Conservation (phyloP, 2,329 filamentous ascomycete genomes). For the Exophiala calicioides region DNA sequence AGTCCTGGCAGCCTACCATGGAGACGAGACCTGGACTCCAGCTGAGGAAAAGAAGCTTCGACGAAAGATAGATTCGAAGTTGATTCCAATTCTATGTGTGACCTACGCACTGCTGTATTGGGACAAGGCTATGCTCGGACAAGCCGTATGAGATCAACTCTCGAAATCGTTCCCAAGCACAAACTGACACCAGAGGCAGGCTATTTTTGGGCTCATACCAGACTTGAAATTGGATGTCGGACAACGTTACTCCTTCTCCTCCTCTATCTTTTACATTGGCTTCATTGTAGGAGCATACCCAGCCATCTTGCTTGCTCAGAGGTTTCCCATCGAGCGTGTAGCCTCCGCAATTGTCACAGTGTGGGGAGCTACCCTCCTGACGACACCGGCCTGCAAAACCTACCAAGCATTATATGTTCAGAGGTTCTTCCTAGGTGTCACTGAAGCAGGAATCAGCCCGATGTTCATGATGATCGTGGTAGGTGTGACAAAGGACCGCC, state of each 20-base stretch:
- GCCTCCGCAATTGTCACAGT: conserved; percentile 64
- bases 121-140: conserved; percentile 57
- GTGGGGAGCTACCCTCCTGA: conserved; percentile 68
- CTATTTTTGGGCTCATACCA: conserved; percentile 43
- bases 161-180: background rate
- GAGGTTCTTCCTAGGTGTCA: conserved; percentile 63
- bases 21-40: conserved; percentile 46
- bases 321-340: conserved; percentile 63
- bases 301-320: conserved; percentile 69
- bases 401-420: conserved; percentile 65
- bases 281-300: conserved; percentile 74
- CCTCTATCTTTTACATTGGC: conserved; percentile 65
- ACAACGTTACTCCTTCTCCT: conserved; percentile 40
- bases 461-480: conserved; percentile 65
- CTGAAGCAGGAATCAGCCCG: conserved; percentile 65
- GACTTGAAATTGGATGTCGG: conserved; percentile 45
- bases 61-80: conserved; percentile 40
- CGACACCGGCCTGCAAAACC: conserved; percentile 65
- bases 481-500: too few relatives aligned
- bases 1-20: conserved; percentile 45
- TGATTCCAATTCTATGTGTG: conserved; percentile 55
- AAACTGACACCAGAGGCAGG: conserved; percentile 29
- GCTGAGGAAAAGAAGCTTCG: conserved; percentile 40
- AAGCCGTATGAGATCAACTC: conserved; percentile 45
- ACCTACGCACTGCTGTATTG: conserved; percentile 54